These are phyloP conservation scores for Trichoderma semiorbis DNA, from an alignment of 2,329 filamentous ascomycete species.

Conservation along the genomic window DNA sequence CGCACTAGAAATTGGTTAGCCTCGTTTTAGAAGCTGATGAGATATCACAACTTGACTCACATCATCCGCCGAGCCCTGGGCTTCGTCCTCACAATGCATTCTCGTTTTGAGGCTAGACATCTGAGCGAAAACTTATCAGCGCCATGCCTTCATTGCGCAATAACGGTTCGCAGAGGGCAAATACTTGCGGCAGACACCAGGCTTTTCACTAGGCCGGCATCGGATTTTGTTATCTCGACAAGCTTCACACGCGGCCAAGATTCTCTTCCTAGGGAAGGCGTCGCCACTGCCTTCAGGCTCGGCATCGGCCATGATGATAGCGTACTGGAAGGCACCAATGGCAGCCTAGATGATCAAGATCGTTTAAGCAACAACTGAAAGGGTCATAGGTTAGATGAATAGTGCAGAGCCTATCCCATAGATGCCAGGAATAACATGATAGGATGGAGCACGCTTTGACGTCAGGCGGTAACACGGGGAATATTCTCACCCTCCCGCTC, in stretches of 20 bases:
- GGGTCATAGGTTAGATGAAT: background rate
- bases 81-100: slow-evolving; percentile 50
- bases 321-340: background rate
- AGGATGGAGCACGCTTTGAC: background rate
- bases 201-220: slow-evolving; percentile 46
- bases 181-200: slow-evolving; percentile 51
- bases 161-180: background rate
- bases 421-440: background rate
- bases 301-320: background rate
- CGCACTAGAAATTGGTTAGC: background rate
- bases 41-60: slow-evolving; percentile 29
- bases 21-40: background rate
- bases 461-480: background rate
- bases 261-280: slow-evolving; percentile 21
- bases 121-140: slow-evolving; percentile 29
- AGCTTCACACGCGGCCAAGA: slow-evolving; percentile 50
- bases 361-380: background rate
- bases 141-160: background rate
- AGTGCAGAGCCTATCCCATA: background rate
- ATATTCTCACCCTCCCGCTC: background rate
- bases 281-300: background rate
- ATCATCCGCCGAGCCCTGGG: slow-evolving; percentile 44
- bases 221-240: slow-evolving; percentile 53
- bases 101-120: slow-evolving; percentile 50
- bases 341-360: background rate